A percentile compares a stretch with the other conserved stretches of the same genome.
Evolutionary conservation across 306 rosid species (phyloP).

Genomic region (Abrus precatorius): DNA sequence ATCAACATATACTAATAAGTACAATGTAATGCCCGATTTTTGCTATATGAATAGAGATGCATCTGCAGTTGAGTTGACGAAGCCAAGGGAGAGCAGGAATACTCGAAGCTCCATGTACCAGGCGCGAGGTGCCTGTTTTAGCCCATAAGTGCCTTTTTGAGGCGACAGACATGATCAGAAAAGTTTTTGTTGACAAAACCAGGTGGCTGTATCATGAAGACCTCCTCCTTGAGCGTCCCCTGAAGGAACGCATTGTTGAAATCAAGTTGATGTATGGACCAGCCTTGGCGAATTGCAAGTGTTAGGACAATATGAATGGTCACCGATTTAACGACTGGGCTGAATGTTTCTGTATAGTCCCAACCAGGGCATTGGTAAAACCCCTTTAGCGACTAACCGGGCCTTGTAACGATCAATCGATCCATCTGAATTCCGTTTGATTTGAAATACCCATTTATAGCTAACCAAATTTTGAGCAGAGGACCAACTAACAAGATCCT

Average conservation of each 20-base stretch:
- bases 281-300: background rate
- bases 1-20: background rate
- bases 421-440: background rate
- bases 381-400: background rate
- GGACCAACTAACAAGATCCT: too few relatives aligned
- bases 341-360: background rate
- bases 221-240: background rate
- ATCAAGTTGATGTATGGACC: constrained; percentile 1
- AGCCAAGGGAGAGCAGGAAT: background rate
- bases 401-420: background rate
- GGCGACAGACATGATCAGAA: background rate
- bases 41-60: background rate
- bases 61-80: background rate
- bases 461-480: background rate
- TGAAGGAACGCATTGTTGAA: constrained; percentile 7
- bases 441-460: background rate
- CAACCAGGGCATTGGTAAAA: background rate
- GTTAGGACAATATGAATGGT: background rate
- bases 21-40: background rate
- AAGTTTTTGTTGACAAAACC: background rate
- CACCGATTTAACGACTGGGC: background rate
- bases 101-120: background rate
- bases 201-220: background rate
- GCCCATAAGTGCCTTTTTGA: background rate
- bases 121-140: background rate